Conservation (phyloP, 306 rosid genomes). For the Vigna hirtella region DNA sequence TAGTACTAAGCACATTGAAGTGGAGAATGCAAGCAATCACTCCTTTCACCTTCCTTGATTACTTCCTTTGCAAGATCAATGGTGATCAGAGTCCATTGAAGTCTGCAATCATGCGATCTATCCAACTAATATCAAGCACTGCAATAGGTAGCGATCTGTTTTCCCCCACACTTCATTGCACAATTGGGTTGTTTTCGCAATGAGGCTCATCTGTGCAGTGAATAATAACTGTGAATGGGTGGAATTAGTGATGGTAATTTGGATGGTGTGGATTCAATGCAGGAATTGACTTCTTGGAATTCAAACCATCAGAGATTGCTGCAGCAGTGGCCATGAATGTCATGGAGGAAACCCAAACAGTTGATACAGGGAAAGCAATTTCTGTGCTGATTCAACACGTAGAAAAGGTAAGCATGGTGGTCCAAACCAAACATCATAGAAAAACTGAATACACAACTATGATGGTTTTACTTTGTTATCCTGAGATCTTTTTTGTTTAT, state of each 20-base stretch:
- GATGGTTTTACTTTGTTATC: conserved; percentile 17
- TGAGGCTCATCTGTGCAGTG: conserved; percentile 31
- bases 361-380: conserved; percentile 62
- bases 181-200: conserved; percentile 22
- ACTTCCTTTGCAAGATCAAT: conserved; percentile 71
- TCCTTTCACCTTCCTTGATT: conserved; percentile 85
- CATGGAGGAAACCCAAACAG: conserved; percentile 61
- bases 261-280: conserved; percentile 69
- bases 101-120: conserved; percentile 56
- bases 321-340: conserved; percentile 86
- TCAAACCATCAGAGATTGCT: conserved; percentile 90
- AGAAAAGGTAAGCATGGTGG: conserved; percentile 67
- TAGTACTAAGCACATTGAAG: conserved; percentile 78
- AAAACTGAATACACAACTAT: conserved; percentile 20
- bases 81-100: conserved; percentile 55
- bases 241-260: conserved; percentile 39
- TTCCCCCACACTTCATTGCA: conserved; percentile 20
- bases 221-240: conserved; percentile 24
- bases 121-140: conserved; percentile 65
- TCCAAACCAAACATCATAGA: conserved; percentile 38
- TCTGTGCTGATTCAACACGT: conserved; percentile 67
- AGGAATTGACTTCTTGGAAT: conserved; percentile 95
- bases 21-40: conserved; percentile 97
- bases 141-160: conserved; percentile 54
- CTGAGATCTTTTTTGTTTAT: conserved; percentile 43